Base-by-base conservation (phyloP, 73 alveolate genomes). In the Uronychia binucleata region DNA sequence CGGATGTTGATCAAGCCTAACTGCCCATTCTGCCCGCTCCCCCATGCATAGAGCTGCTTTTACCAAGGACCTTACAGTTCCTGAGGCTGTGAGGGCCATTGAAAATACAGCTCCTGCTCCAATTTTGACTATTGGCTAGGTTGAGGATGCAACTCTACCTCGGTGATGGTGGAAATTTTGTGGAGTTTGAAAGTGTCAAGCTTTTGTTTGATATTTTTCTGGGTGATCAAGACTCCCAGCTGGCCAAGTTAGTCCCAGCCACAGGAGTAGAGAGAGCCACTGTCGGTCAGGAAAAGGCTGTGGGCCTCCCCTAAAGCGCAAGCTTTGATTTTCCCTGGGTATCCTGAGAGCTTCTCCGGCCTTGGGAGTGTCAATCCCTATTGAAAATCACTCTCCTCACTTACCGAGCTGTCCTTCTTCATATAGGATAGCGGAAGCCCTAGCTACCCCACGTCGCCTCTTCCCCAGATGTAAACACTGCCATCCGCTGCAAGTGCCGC, bases 11-110 rank as follows among this genome's bases (percentile, higher is more conserved):
- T 92, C 46, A 85, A 30, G 26, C 98, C 99, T 28, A 96, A 91
- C 86, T 96, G 95, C 0, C 99, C 99, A n/a, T 96, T 93, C 33
- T 93, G 91, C 26, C 97, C 93, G 31, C 95, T 90, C 19, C 99
- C 99, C 98, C 98, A 96, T 0, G 93, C 88, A 83, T 85, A 96
- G n/a, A 96, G 76, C 75, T 91, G 82, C n/a, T 46, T 11, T 46
- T 11, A 46, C 19, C 67, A 46, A 46, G 5, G 5, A 19, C 5
- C 67, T 46, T 46, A 46, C 67, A 46, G 67, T 46, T 46, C 98
- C 98, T 75, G 81, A 78, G 35, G 81, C 91, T 35, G 96, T 79
- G 57, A 96, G 58, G 26, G 96, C 92, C 77, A 91, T 79, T 74
- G 95, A 89, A 84, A 95, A 97, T 0, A 95, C 87, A 30, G 99